phyloP scores from a whole-genome alignment of 805 yeast species.

The Yarrowia yakushimensis region DNA sequence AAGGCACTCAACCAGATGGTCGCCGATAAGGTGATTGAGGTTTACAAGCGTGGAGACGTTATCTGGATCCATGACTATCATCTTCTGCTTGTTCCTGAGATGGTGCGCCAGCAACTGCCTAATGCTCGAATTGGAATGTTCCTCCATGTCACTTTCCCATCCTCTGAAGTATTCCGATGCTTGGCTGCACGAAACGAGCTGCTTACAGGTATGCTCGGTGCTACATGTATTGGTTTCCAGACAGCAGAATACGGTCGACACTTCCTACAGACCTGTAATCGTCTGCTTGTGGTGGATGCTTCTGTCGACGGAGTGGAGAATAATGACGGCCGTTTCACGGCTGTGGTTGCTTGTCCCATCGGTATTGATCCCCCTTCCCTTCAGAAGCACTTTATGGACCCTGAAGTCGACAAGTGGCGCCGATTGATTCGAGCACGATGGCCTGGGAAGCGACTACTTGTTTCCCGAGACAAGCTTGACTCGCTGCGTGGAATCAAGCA shows the following conservation, averaged over 20 bases:
- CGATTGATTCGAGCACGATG: conserved; percentile 71
- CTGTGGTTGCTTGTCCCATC: conserved; percentile 40
- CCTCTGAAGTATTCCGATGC: conserved; percentile 91
- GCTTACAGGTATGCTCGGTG: conserved; percentile 80
- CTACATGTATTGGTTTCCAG: conserved; percentile 85
- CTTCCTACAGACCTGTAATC: conserved; percentile 83
- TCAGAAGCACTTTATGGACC: conserved; percentile 46
- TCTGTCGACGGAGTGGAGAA: conserved; percentile 82
- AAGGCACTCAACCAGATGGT: conserved; percentile 67
- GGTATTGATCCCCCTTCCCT: conserved; percentile 48
- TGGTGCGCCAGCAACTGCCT: conserved; percentile 75
- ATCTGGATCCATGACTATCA: conserved; percentile 97
- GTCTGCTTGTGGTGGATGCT: conserved; percentile 81
- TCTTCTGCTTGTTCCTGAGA: conserved; percentile 74
- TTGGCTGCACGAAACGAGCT: conserved; percentile 79
- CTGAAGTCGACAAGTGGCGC: conserved; percentile 51
- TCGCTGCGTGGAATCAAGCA: conserved; percentile 83
- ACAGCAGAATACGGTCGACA: conserved; percentile 92
- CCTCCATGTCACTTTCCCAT: conserved; percentile 91
- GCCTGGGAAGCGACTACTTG: conserved; percentile 59
- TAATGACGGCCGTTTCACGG: conserved; percentile 34
- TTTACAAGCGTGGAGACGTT: conserved; percentile 69
- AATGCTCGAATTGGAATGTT: conserved; percentile 86
- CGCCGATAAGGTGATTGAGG: conserved; percentile 68
- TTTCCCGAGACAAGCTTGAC: conserved; percentile 86